Conservation (phyloP, 192 early-diverging fungal species). For the Glomus cerebriforme region DNA sequence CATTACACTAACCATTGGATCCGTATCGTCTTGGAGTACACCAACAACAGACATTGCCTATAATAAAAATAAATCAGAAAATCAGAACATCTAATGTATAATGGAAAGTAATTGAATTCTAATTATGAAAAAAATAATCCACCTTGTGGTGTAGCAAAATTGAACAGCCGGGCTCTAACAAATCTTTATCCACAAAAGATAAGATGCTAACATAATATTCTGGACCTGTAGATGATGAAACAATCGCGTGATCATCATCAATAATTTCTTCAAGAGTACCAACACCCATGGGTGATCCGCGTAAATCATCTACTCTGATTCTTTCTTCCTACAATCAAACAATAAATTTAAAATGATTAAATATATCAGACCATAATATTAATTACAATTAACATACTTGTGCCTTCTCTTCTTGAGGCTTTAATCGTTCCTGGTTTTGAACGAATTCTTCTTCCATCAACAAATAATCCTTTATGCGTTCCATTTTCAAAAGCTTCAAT, state of each 20-base stretch:
- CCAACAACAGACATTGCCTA: slow-evolving; percentile 88
- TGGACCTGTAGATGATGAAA: slow-evolving; percentile 87
- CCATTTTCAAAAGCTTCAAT: slow-evolving; percentile 95
- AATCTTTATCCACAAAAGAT: slow-evolving; percentile 99
- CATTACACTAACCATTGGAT: slow-evolving; percentile 99
- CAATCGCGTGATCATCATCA: slow-evolving; percentile 99
- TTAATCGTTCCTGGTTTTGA: slow-evolving; percentile 96
- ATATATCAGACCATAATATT: background rate
- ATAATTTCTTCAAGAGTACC: slow-evolving; percentile 98
- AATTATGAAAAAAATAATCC: background rate
- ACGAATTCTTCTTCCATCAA: slow-evolving; percentile 99
- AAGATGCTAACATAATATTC: slow-evolving; percentile 98
- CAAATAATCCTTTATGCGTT: slow-evolving; percentile 98
- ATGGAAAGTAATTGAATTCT: background rate
- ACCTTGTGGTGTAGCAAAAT: slow-evolving; percentile 93
- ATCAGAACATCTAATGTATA: too few species aligned
- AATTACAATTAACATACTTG: background rate
- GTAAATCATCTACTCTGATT: slow-evolving; percentile 90
- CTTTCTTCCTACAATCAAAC: slow-evolving; percentile 76
- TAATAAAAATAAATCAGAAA: background rate
- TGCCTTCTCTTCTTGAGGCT: slow-evolving; percentile 94
- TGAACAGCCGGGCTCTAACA: slow-evolving; percentile 95
- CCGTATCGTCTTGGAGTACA: slow-evolving; percentile 91
- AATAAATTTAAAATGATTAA: background rate
- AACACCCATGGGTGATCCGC: slow-evolving; percentile 96